Conservation (phyloP, 2,329 filamentous ascomycete species). For the Ophiostoma piceae region DNA sequence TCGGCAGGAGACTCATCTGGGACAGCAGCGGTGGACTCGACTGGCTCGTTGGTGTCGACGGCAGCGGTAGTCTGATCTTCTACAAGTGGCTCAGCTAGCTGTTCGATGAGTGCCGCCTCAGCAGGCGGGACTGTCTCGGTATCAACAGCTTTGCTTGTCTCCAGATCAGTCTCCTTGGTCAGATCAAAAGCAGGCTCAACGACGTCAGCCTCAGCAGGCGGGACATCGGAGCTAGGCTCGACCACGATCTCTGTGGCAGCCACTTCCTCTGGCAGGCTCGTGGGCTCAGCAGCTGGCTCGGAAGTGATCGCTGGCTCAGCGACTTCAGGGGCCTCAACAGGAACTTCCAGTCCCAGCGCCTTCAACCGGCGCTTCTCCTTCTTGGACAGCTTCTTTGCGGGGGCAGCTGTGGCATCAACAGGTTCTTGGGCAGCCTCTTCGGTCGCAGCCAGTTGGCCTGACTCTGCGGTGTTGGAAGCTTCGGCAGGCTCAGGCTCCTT, state of each 20-base stretch:
- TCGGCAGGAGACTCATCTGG: background rate
- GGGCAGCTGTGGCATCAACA: background rate
- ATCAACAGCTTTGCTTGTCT: background rate
- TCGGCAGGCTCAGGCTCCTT: background rate
- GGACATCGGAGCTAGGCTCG: background rate
- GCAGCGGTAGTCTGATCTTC: background rate
- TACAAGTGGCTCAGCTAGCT: background rate
- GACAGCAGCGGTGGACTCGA: background rate
- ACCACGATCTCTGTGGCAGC: background rate
- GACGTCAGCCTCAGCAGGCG: background rate
- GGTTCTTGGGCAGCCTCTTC: background rate
- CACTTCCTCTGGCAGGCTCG: background rate
- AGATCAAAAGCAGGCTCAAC: background rate
- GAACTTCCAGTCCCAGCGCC: background rate
- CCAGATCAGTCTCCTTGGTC: background rate
- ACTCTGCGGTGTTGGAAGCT: background rate
- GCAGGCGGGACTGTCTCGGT: background rate
- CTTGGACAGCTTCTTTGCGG: background rate
- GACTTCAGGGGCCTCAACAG: background rate
- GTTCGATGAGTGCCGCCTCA: background rate
- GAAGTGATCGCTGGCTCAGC: background rate
- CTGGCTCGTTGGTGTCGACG: background rate
- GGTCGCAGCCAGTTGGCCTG: background rate
- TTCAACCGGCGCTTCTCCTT: background rate
- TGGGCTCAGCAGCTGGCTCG: background rate